Evolutionary conservation across 176 grass and related monocot species (phyloP).

Genomic region (Zizania latifolia): DNA sequence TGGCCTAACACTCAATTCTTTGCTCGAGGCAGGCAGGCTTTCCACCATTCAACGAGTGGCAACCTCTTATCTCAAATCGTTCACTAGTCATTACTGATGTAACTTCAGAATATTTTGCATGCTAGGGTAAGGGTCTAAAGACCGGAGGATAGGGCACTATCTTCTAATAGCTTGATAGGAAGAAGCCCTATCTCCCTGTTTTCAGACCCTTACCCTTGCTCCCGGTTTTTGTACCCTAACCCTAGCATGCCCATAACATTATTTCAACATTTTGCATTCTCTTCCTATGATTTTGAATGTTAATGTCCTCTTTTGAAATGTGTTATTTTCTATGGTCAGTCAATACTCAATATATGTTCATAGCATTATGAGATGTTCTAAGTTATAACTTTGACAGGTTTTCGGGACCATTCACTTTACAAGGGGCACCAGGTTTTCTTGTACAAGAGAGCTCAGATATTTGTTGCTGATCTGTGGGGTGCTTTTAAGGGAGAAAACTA

Average conservation of each 20-base stretch:
- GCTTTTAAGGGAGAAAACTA: constrained; percentile 79
- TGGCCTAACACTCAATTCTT: neutral
- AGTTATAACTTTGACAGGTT: constrained; percentile 42
- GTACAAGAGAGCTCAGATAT: constrained; percentile 98
- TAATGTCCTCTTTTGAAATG: neutral
- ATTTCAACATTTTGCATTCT: neutral
- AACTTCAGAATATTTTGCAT: too few relatives aligned
- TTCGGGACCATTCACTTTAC: constrained; percentile 90
- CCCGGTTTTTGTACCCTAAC: too few relatives aligned
- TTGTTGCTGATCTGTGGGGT: constrained; percentile 93
- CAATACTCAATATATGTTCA: neutral
- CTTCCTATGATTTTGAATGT: neutral
- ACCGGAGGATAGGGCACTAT: too few relatives aligned
- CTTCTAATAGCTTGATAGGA: too few relatives aligned
- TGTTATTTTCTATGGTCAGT: neutral
- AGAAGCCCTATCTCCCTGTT: too few relatives aligned
- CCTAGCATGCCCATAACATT: too few relatives aligned
- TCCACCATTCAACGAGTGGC: too few relatives aligned
- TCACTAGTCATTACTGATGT: too few relatives aligned
- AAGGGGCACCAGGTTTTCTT: constrained; percentile 88
- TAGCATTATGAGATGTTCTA: neutral
- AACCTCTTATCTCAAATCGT: too few relatives aligned
- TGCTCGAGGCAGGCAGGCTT: neutral
- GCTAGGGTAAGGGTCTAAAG: too few relatives aligned
- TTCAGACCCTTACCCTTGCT: too few relatives aligned